Evolutionary conservation across 805 yeast genomes (phyloP).

Genomic region (Wickerhamomyces chambardii): DNA sequence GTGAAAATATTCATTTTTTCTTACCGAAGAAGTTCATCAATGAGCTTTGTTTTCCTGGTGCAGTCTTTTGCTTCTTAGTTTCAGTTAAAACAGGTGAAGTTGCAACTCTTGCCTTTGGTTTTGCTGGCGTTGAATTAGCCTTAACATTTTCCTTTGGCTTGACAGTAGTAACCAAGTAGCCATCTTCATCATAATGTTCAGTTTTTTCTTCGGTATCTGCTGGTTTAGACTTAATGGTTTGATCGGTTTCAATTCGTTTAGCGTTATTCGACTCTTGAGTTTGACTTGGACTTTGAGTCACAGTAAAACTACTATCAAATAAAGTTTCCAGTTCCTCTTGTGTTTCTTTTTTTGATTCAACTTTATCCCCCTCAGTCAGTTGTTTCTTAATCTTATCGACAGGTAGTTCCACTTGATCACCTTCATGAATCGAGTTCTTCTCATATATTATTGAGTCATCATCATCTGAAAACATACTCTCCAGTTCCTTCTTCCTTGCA

Average conservation of each 20-base stretch:
- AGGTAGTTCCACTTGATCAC: neutral
- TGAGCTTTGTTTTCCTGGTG: conserved; percentile 30
- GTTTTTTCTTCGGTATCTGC: conserved; percentile 1
- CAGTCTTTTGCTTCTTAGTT: conserved; percentile 12
- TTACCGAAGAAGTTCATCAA: neutral
- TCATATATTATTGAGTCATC: conserved; percentile 8
- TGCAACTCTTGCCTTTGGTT: conserved; percentile 7
- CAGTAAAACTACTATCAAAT: conserved; percentile 12
- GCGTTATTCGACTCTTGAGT: neutral
- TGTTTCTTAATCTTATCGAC: neutral
- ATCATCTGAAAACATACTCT: conserved; percentile 26
- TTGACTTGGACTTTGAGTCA: conserved; percentile 5
- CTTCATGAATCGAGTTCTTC: neutral
- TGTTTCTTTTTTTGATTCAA: neutral
- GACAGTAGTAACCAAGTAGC: conserved; percentile 32
- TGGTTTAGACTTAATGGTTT: too few species aligned
- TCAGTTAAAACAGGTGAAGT: neutral
- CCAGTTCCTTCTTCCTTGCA: conserved; percentile 18
- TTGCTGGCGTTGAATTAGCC: conserved; percentile 6
- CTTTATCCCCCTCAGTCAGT: neutral
- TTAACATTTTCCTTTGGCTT: conserved; percentile 9
- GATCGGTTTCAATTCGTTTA: too few species aligned
- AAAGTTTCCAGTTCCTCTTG: conserved; percentile 8
- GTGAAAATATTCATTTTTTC: neutral
- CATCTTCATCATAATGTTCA: conserved; percentile 38